These are phyloP conservation scores for Cladosporium cucumerinum DNA, from an alignment of 2,329 filamentous ascomycete genomes.

Conservation along the genomic window DNA sequence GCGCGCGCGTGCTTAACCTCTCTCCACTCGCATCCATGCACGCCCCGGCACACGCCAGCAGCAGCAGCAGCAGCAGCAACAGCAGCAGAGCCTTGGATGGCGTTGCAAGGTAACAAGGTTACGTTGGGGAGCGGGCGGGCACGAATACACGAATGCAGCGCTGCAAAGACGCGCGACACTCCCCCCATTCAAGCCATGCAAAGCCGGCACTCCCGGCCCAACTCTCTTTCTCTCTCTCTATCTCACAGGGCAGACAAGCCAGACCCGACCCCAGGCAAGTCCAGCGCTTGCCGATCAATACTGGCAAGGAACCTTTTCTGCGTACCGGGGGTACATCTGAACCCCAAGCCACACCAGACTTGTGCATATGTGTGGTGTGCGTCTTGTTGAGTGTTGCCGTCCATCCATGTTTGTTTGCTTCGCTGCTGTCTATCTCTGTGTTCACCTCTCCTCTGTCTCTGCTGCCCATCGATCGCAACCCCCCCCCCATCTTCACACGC, in stretches of 20 bases:
- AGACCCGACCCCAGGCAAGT: background rate
- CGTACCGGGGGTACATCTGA: slow-evolving; percentile 14
- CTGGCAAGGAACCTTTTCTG: slow-evolving; percentile 9
- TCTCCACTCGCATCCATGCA: slow-evolving; percentile 5
- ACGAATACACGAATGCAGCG: slow-evolving; percentile 3
- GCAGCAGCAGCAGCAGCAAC: background rate
- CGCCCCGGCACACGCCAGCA: background rate
- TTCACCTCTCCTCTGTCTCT: background rate
- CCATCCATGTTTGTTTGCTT: background rate
- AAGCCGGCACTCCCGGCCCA: slow-evolving; percentile 5
- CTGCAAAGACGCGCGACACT: background rate
- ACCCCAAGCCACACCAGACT: slow-evolving; percentile 10
- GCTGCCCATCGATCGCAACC: too few relatives aligned
- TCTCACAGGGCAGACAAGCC: background rate
- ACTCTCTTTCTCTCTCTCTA: too few relatives aligned
- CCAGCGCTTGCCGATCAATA: background rate
- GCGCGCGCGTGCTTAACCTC: too few relatives aligned
- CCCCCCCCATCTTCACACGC: background rate
- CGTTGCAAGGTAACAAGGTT: background rate
- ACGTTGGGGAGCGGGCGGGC: slow-evolving; percentile 13
- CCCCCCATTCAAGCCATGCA: slow-evolving; percentile 4
- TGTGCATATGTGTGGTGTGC: slow-evolving; percentile 2
- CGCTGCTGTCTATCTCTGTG: background rate
- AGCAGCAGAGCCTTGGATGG: background rate
- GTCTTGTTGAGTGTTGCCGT: background rate